Evolutionary conservation across 2,329 filamentous ascomycete genomes (phyloP).

Genomic region (Neonectria sp.): DNA sequence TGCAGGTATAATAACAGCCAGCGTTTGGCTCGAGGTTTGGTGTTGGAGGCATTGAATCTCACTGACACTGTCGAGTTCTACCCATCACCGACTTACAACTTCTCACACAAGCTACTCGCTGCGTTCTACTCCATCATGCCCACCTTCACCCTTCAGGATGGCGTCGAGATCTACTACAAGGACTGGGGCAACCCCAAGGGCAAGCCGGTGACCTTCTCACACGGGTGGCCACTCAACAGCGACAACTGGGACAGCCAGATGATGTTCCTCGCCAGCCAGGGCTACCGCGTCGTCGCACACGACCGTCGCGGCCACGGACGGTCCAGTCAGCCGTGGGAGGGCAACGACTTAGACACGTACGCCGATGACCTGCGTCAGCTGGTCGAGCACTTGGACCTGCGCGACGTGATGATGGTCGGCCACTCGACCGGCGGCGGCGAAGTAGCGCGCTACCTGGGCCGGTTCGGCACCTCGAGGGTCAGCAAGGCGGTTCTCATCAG

Average conservation of each 20-base stretch:
- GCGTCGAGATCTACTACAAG: slow-evolving; percentile 59
- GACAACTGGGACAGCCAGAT: slow-evolving; percentile 52
- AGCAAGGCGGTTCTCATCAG: slow-evolving; percentile 57
- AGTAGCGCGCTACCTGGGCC: slow-evolving; percentile 50
- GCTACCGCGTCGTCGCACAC: slow-evolving; percentile 52
- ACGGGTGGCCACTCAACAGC: slow-evolving; percentile 55
- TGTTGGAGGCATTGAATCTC: background rate
- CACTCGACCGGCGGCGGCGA: slow-evolving; percentile 62
- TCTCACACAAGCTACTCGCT: background rate
- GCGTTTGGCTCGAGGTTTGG: background rate
- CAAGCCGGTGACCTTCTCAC: slow-evolving; percentile 52
- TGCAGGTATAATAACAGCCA: background rate
- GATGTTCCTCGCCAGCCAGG: slow-evolving; percentile 46
- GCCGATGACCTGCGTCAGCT: slow-evolving; percentile 51
- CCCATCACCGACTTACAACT: background rate
- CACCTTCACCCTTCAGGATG: slow-evolving; percentile 52
- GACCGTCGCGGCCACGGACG: slow-evolving; percentile 54
- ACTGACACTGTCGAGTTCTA: background rate
- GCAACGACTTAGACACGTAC: slow-evolving; percentile 48
- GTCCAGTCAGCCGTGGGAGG: slow-evolving; percentile 47
- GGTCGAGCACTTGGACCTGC: slow-evolving; percentile 47
- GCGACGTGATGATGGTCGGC: slow-evolving; percentile 60
- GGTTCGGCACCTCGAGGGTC: slow-evolving; percentile 55
- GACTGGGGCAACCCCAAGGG: slow-evolving; percentile 57
- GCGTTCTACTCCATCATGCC: slow-evolving; percentile 41